A percentile compares a stretch with the other conserved stretches of the same genome.
Conservation (phyloP, 495 filamentous ascomycete genomes). For the Aspergillus sclerotiicarbonarius region DNA sequence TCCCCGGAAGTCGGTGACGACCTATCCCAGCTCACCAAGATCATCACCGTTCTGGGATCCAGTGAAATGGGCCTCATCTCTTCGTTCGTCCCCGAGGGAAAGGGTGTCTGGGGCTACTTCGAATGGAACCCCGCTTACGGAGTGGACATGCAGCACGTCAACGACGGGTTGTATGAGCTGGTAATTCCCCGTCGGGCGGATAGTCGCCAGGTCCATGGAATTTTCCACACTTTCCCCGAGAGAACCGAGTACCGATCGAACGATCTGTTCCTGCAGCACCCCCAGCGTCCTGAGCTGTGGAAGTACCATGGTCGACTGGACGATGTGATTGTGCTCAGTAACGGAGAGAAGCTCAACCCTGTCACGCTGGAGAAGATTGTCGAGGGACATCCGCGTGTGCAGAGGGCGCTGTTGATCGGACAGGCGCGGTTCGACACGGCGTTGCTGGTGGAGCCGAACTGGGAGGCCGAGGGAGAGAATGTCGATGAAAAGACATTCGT, state of each 20-base stretch:
- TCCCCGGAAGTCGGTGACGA: conserved; percentile 17
- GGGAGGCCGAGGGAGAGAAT: background rate
- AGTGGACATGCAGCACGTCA: background rate
- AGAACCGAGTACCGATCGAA: conserved; percentile 50
- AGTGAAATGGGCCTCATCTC: conserved; percentile 38
- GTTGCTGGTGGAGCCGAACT: conserved; percentile 47
- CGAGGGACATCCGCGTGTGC: conserved; percentile 39
- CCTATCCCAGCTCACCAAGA: conserved; percentile 16
- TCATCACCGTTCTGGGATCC: conserved; percentile 18
- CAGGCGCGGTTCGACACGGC: conserved; percentile 39
- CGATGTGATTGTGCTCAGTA: conserved; percentile 59
- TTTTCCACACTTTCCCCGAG: conserved; percentile 52
- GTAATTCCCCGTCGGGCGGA: conserved; percentile 8
- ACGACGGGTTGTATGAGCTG: conserved; percentile 11
- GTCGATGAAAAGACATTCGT: conserved; percentile 20
- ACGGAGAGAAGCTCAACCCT: conserved; percentile 61
- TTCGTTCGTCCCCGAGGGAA: conserved; percentile 29
- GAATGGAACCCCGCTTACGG: conserved; percentile 22
- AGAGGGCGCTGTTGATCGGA: conserved; percentile 52
- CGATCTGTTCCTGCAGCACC: conserved; percentile 54
- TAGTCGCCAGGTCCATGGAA: conserved; percentile 7
- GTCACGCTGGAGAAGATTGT: conserved; percentile 49
- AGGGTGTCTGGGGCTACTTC: conserved; percentile 46
- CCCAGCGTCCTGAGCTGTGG: conserved; percentile 45
- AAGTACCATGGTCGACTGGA: conserved; percentile 52